Conservation (phyloP, 805 yeast species). For the Hanseniaspora lindneri region DNA sequence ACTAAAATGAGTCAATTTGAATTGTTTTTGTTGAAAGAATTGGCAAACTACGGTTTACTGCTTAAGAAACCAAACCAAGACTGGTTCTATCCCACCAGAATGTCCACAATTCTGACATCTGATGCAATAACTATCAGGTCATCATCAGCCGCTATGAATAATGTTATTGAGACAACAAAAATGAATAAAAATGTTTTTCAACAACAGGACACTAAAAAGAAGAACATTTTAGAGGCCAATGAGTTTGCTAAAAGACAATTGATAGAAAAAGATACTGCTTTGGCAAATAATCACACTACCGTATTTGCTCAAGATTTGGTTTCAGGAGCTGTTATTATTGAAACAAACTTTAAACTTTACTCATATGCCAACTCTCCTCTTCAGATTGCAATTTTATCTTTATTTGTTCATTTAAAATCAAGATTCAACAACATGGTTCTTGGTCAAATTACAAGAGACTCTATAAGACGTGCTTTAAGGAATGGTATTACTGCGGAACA, state of each 20-base stretch:
- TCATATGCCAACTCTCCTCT: slow-evolving; percentile 90
- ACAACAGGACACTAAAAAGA: slow-evolving; percentile 13
- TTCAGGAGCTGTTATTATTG: slow-evolving; percentile 70
- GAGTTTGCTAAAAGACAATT: slow-evolving; percentile 17
- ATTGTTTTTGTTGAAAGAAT: slow-evolving; percentile 71
- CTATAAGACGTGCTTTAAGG: slow-evolving; percentile 66
- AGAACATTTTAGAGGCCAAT: slow-evolving; percentile 17
- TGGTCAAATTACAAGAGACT: slow-evolving; percentile 86
- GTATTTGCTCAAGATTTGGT: slow-evolving; percentile 19
- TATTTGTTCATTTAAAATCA: slow-evolving; percentile 75
- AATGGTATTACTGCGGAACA: slow-evolving; percentile 95
- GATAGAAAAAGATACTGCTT: slow-evolving; percentile 18
- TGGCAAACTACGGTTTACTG: slow-evolving; percentile 82
- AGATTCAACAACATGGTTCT: slow-evolving; percentile 86
- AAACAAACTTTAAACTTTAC: slow-evolving; percentile 85
- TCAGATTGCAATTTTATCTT: slow-evolving; percentile 81
- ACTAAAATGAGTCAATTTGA: slow-evolving; percentile 68
- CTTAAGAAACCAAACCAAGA: slow-evolving; percentile 50
- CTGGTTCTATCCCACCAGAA: slow-evolving; percentile 77
- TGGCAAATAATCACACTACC: neutral
- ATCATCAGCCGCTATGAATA: slow-evolving; percentile 65
- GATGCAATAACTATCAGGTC: slow-evolving; percentile 61
- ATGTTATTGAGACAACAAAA: slow-evolving; percentile 38
- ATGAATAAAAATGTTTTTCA: slow-evolving; percentile 19
- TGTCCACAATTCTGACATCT: slow-evolving; percentile 81